Percentiles rank a stretch among this genome's conserved stretches.
Conservation (phyloP, 345 rosid genomes). For the Pelargonium nanum region DNA sequence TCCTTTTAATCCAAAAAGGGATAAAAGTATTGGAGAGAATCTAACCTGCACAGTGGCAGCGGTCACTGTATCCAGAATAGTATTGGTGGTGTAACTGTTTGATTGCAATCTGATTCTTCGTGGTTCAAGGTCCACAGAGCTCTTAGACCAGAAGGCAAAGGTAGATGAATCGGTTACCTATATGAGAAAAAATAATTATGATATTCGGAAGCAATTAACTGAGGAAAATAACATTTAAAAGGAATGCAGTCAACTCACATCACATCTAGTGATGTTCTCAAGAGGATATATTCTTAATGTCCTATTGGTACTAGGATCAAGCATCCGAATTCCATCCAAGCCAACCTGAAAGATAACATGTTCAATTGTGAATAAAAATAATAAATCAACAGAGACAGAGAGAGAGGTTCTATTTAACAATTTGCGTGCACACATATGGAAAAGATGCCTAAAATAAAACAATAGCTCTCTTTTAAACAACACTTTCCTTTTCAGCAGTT, state of each 20-base stretch:
- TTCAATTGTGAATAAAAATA: not conserved
- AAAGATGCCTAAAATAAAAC: not conserved
- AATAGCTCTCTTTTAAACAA: not conserved
- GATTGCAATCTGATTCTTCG: slow-evolving; percentile 93
- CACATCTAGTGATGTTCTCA: slow-evolving; percentile 89
- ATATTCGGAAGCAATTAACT: not conserved
- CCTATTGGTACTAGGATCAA: slow-evolving; percentile 75
- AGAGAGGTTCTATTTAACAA: not conserved
- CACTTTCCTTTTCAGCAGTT: not conserved
- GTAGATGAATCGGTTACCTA: slow-evolving; percentile 77
- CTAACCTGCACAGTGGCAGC: slow-evolving; percentile 97
- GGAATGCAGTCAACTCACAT: slow-evolving; percentile 35
- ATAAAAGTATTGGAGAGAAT: not conserved
- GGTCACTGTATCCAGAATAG: slow-evolving; percentile 83
- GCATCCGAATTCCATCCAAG: slow-evolving; percentile 96
- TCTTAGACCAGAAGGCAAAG: slow-evolving; percentile 95
- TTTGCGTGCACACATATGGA: not conserved
- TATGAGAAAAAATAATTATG: not conserved
- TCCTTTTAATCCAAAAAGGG: not conserved
- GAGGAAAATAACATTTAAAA: slow-evolving; percentile 1
- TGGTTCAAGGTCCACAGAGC: slow-evolving; percentile 82
- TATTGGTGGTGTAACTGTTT: slow-evolving; percentile 73
- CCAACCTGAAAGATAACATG: slow-evolving; percentile 52
- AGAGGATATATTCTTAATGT: slow-evolving; percentile 92
- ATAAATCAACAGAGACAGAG: not conserved